Conservation (phyloP, 441 rosid species). For the Jatropha podagrica region DNA sequence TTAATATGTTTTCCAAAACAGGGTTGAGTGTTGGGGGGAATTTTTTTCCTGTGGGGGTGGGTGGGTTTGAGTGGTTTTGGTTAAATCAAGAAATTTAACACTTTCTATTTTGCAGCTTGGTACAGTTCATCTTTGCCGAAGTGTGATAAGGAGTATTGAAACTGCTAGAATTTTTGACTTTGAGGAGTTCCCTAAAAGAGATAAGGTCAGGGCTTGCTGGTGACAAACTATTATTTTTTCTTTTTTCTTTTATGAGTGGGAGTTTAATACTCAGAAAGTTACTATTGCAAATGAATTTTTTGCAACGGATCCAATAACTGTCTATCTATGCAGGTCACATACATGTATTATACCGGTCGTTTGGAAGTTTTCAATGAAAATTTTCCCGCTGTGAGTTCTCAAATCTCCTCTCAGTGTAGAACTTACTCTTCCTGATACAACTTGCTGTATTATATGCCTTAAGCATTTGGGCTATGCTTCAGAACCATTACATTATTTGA, state of each 20-base stretch:
- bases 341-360: constrained; percentile 98
- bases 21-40: background rate
- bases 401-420: constrained; percentile 1
- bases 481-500: background rate
- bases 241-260: background rate
- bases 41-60: too few relatives aligned
- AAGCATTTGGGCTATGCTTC: background rate
- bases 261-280: background rate
- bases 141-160: constrained; percentile 97
- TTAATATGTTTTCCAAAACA: background rate
- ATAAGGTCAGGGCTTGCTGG: constrained; percentile 52
- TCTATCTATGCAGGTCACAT: constrained; percentile 64
- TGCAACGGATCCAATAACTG: constrained; percentile 15
- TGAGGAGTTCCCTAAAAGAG: constrained; percentile 93
- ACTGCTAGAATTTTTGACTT: constrained; percentile 95
- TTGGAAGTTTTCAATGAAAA: constrained; percentile 98
- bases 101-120: constrained; percentile 69
- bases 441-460: background rate
- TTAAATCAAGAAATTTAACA: background rate
- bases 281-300: background rate
- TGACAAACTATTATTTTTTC: background rate
- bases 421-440: background rate
- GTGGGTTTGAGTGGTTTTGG: too few relatives aligned
- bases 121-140: constrained; percentile 92
- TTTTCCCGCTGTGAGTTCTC: constrained; percentile 70